Percentiles rank a stretch among this genome's conserved stretches.
Evolutionary conservation across 768 basidiomycete species (phyloP).

Genomic region (Leccinum sublutescens): DNA sequence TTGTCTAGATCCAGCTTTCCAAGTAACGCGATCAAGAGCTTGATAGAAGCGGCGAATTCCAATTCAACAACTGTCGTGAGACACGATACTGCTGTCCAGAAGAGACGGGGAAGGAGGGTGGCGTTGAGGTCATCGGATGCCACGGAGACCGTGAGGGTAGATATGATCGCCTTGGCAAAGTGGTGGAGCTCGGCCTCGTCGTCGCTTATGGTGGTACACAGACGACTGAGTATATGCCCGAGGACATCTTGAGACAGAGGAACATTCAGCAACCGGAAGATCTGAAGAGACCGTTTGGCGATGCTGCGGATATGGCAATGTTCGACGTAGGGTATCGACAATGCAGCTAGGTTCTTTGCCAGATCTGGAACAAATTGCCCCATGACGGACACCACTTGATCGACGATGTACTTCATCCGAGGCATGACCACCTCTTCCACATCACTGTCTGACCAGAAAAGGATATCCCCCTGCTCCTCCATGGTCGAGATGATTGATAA

Average conservation of each 20-base stretch:
- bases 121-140: slow-evolving; percentile 55
- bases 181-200: slow-evolving; percentile 73
- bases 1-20: slow-evolving; percentile 72
- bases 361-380: slow-evolving; percentile 69
- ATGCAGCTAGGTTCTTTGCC: slow-evolving; percentile 71
- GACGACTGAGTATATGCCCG: slow-evolving; percentile 73
- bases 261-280: slow-evolving; percentile 81
- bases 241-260: slow-evolving; percentile 68
- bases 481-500: slow-evolving; percentile 52
- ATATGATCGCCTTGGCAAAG: slow-evolving; percentile 81
- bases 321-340: slow-evolving; percentile 83
- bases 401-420: slow-evolving; percentile 69
- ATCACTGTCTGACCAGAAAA: slow-evolving; percentile 77
- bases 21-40: slow-evolving; percentile 63
- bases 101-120: slow-evolving; percentile 73
- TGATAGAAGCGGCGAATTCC: slow-evolving; percentile 71
- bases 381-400: slow-evolving; percentile 63
- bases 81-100: slow-evolving; percentile 83
- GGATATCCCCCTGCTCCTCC: slow-evolving; percentile 53
- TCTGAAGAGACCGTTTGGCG: slow-evolving; percentile 86
- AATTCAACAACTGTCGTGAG: slow-evolving; percentile 78
- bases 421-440: slow-evolving; percentile 48
- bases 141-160: slow-evolving; percentile 67
- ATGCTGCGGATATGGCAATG: slow-evolving; percentile 81
- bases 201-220: slow-evolving; percentile 81